Evolutionary conservation across 2,329 filamentous ascomycete genomes (phyloP).

Genomic region (Rhexocercosporidium sp.): DNA sequence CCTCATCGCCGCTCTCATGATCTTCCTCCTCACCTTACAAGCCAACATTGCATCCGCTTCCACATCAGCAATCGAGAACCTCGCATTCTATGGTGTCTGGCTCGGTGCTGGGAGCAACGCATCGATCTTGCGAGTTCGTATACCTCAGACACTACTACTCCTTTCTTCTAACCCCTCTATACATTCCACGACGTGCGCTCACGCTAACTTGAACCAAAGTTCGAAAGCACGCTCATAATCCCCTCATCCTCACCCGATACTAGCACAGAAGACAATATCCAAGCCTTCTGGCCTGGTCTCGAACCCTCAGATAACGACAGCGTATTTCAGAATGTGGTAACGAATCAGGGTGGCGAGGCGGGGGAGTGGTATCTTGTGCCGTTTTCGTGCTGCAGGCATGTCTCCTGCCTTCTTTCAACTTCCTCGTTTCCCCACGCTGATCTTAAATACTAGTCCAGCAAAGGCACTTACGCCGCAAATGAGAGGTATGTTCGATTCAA

Average conservation of each 20-base stretch:
- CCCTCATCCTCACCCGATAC: constrained; percentile 18
- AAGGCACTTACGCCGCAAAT: constrained; percentile 13
- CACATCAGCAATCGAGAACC: constrained; percentile 7
- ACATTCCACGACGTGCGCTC: no score
- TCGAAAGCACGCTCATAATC: constrained; percentile 31
- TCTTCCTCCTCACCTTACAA: no score
- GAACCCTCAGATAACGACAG: constrained; percentile 12
- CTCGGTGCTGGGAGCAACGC: constrained; percentile 4
- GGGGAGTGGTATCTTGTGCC: constrained; percentile 28
- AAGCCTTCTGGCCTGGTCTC: constrained; percentile 56
- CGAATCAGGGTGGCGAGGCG: constrained; percentile 21
- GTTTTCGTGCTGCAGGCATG: constrained; percentile 30
- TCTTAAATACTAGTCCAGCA: constrained; percentile 16
- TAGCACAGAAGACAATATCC: constrained; percentile 51
- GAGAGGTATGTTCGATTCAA: constrained; percentile 9
- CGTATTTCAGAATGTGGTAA: constrained; percentile 32
- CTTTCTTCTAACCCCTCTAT: not conserved
- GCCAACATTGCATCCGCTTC: not conserved
- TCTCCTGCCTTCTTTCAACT: not conserved
- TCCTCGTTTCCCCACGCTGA: not conserved
- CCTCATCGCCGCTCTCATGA: no score
- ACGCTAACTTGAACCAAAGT: constrained; percentile 11
- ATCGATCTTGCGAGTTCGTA: constrained; percentile 1
- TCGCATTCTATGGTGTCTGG: constrained; percentile 23
- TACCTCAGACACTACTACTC: no score